Base-by-base conservation (phyloP, 768 basidiomycete species). In the Steccherinum ochraceum region DNA sequence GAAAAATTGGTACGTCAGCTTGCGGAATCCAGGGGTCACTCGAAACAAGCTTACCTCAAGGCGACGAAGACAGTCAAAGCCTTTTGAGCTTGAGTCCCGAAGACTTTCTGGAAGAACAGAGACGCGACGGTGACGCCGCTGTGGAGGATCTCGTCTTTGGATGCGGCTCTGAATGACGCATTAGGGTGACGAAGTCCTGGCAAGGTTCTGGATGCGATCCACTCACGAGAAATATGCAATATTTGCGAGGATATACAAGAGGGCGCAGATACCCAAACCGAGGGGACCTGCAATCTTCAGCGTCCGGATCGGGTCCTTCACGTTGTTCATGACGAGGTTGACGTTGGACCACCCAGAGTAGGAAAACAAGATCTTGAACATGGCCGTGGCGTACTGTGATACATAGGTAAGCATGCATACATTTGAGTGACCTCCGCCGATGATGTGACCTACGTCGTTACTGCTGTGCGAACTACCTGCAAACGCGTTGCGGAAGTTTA, bases 251-350 rank as follows among this genome's bases (percentile, higher is more conserved):
- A 82, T 52, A 49, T 83, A 83, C 2, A 83, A 61, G 1, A 68
- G 57, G 0, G 78, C 71, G 26, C 79, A 80, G 21, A 81, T 77
- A 3, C 74, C 70, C 10, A 82, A 63, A 0, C 79, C 80, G n/a
- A 82, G 74, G 0, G 80, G 80, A 2, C 77, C 81, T 0, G 81
- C 80, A 27, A 82, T 79, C 61, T 79, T 80, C 48, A 84, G 73
- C 7, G 81, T 84, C 40, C 77, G 72, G 2, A 81, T 70, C 0
- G 81, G 81, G 55, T 81, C 67, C 54, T 74, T 76, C 47, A 83
- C 79, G 12, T 82, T 79, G 64, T 80, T 81, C 51, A 83, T 63
- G 4, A 82, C 80, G 48, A 78, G 78, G 57, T 80, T 80, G 24
- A 77, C 74, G 42, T 74, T 76, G 2, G 75, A 76, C 80, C 80